Evolutionary conservation across 352 stramenopile species (phyloP), one percentile per base, ranked within the genome.

Genomic region (Blastocystis sp.): DNA sequence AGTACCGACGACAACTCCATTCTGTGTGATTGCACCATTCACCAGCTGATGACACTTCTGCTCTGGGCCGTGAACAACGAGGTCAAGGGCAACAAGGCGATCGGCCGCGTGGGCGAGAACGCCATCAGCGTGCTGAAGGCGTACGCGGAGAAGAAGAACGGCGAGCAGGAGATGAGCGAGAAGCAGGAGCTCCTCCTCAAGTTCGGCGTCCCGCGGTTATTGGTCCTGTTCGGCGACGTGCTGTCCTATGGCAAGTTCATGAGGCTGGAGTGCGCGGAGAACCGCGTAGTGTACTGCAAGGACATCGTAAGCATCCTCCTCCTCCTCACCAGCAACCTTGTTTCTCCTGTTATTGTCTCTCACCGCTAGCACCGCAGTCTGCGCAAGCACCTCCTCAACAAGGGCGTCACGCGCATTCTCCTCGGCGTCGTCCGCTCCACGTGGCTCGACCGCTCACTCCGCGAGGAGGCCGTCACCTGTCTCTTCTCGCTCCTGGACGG

Each of bases 1-100:
- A 34, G 38, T 17, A 14, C 21, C 10, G 28, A 45, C 19, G 56
- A 34, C 23, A 23, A 28, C 19, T 38, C 7, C 0, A 59, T 62
- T 45, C 74, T 84, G 0, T 7, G 34, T 19, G 28, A 62, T 21
- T 84, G 74, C 41, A 56, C 28, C 4, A 84, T 84, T 14, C 74
- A 84, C 14, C 53, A 84, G 74, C 34, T 84, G 9, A 84, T 84
- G 74, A 84, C 48, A 0, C 74, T 84, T 1, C 34, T 84, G 21
- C 53, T 84, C 19, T 84, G 74, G 74, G 74, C 74, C 21, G 74
- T 84, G 23, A 59, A 84, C 21, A 70, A 84, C 40, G 74, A 84
- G 17, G 19, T 23, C 23, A 19, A 53, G 10, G 40, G 34, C 28
- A 48, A 69, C 23, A 28, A n/a, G 7, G 40, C n/a, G 23, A 59